Percentiles rank a stretch among this genome's conserved stretches.
Evolutionary conservation across 805 yeast genomes (phyloP).

Genomic region (Candida cerambycidarum): DNA sequence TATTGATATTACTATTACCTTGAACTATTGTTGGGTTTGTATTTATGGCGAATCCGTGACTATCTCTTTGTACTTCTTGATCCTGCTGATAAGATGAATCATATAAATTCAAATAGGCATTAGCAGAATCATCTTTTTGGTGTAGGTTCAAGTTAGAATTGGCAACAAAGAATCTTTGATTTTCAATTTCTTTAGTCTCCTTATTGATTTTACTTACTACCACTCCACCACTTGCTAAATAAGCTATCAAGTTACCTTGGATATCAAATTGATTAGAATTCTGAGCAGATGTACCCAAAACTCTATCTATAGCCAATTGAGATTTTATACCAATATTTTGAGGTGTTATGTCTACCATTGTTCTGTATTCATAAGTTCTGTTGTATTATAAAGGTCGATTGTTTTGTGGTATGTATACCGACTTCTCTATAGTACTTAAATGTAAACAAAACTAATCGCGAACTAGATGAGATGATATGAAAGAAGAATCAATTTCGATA

Average conservation of each 20-base stretch:
- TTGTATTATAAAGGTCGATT: too few species aligned
- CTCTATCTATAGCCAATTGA: conserved; percentile 17
- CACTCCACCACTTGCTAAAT: conserved; percentile 61
- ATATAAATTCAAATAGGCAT: conserved; percentile 31
- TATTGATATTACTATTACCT: conserved; percentile 7
- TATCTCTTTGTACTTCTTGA: conserved; percentile 23
- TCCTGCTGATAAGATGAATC: conserved; percentile 33
- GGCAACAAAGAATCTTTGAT: conserved; percentile 56
- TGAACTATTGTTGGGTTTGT: conserved; percentile 7
- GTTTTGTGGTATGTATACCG: not conserved
- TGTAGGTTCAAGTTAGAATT: conserved; percentile 19
- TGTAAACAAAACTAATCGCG: conserved; percentile 8
- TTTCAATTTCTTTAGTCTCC: conserved; percentile 16
- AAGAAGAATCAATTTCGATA: conserved; percentile 31
- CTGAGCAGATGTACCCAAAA: conserved; percentile 49
- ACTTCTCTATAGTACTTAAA: not conserved
- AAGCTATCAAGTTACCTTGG: conserved; percentile 45
- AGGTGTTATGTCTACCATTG: conserved; percentile 1
- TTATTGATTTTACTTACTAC: conserved; percentile 42
- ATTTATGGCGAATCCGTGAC: conserved; percentile 32
- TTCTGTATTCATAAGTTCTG: too few species aligned
- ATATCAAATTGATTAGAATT: conserved; percentile 40
- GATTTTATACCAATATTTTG: not conserved
- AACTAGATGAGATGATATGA: conserved; percentile 13
- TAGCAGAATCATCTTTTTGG: conserved; percentile 18